Evolutionary conservation across 805 yeast species (phyloP), one percentile per base, ranked within the genome.

Genomic region (Yamadazyma nakazawae): DNA sequence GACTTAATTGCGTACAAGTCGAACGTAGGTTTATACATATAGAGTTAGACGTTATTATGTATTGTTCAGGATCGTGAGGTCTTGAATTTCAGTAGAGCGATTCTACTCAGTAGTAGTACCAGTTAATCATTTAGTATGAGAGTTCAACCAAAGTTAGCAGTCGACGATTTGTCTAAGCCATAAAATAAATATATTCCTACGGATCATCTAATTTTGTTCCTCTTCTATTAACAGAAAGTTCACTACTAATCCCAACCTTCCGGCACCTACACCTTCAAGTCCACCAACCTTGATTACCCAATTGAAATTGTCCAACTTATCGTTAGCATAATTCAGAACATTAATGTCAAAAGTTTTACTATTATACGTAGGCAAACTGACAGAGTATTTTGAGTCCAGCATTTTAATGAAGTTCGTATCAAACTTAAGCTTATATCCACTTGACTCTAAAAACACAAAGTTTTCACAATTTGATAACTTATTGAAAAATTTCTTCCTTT

Each of bases 331-430:
- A 17, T 57, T 62, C 16, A 63, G 62, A 7, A 76, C 70, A 49
- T 75, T 66, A 31, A 77, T 56, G 42, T 72, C 75, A 43, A 73
- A 74, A 1, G 79, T 74, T 34, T 78, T 79, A 26, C 53, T 56
- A 6, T 67, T 65, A 41, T 57, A 63, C 2, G 73, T 68, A 0
- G 88, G 88, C 39, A 82, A 62, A 45, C 72, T 63, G 3, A 83
- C 72, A 9, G 74, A 71, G 51, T 81, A 77, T 31, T 72, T 65
- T 3, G 80, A 72, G 54, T 75, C 72, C 17, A 75, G 68, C 64
- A 81, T 56, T 40, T 76, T 77, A 21, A 83, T 55, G 43, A 73
- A 74, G 24, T 78, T 76, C 2, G 85, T 81, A 51, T 73, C 78
- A 55, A 83, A 83, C 47, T 75, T 78, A 46, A 82, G 68, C 18